Evolutionary conservation across 1,284 basidiomycete species (phyloP).

Genomic region (Pseudozyma sp.): DNA sequence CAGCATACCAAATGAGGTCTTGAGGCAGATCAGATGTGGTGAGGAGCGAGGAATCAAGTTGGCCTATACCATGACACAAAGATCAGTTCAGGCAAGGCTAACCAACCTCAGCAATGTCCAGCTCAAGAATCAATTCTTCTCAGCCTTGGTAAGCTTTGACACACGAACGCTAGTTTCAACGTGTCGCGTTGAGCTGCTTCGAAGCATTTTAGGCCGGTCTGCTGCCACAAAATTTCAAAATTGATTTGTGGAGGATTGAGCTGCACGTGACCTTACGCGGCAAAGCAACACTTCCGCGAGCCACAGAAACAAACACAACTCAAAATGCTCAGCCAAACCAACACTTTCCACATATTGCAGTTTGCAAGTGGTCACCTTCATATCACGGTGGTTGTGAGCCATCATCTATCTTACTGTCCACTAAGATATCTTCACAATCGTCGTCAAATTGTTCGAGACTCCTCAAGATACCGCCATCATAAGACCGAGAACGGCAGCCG

Average conservation of each 20-base stretch:
- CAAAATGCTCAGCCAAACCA: background rate
- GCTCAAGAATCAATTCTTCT: background rate
- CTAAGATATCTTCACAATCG: too few species aligned
- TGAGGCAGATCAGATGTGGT: background rate
- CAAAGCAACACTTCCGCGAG: constrained; percentile 24
- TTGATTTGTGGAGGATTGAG: constrained; percentile 12
- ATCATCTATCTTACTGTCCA: too few species aligned
- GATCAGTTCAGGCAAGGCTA: too few species aligned
- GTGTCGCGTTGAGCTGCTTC: constrained; percentile 37
- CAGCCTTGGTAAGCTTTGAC: background rate
- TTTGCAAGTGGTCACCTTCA: background rate
- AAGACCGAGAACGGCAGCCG: too few species aligned
- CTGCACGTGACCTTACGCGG: constrained; percentile 42
- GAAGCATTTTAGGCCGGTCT: background rate
- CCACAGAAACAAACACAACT: constrained; percentile 8
- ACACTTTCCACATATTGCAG: constrained; percentile 1
- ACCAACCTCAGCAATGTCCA: background rate
- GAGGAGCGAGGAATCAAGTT: too few species aligned
- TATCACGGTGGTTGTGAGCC: too few species aligned
- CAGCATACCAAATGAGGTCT: constrained; percentile 9
- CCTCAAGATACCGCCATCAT: constrained; percentile 4
- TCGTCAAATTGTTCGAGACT: too few species aligned
- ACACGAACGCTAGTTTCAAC: background rate
- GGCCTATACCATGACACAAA: too few species aligned
- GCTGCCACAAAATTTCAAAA: constrained; percentile 1